These are phyloP conservation scores for Basipetospora sp. DNA, from an alignment of 2,329 filamentous ascomycete genomes.

Conservation along the genomic window DNA sequence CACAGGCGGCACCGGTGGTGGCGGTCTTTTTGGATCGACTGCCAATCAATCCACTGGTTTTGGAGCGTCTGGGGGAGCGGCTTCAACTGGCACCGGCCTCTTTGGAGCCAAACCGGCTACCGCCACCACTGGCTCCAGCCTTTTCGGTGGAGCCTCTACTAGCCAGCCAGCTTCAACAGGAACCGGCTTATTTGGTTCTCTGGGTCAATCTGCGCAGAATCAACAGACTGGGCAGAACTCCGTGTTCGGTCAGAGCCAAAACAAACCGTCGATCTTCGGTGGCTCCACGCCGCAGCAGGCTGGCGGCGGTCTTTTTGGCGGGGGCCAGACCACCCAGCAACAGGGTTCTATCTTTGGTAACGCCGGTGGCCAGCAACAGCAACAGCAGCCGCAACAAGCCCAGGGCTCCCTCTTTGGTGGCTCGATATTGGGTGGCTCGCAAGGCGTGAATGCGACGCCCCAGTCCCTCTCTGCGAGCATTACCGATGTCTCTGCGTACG, in stretches of 20 bases:
- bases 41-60: constrained; percentile 23
- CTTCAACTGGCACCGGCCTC: constrained; percentile 21
- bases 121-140: constrained; percentile 18
- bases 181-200: constrained; percentile 29
- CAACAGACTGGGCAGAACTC: constrained; percentile 23
- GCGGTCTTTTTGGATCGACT: constrained; percentile 21
- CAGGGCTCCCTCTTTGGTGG: constrained; percentile 25
- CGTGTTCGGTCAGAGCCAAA: constrained; percentile 33
- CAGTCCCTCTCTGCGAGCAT: constrained; percentile 65
- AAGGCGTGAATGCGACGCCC: constrained; percentile 29
- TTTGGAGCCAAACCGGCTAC: constrained; percentile 23
- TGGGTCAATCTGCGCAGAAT: constrained; percentile 19
- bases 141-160: constrained; percentile 24
- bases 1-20: constrained; percentile 15
- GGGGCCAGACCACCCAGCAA: constrained; percentile 30
- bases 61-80: constrained; percentile 13
- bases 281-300: constrained; percentile 22
- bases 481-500: constrained; percentile 75
- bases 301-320: constrained; percentile 38
- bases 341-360: constrained; percentile 32
- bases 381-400: constrained; percentile 16
- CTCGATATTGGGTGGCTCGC: constrained; percentile 46
- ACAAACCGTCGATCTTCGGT: constrained; percentile 43
- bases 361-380: constrained; percentile 31
- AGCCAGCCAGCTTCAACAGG: constrained; percentile 22